Conservation (phyloP, 1,284 basidiomycete genomes). For the Anthracocystis walkeri region DNA sequence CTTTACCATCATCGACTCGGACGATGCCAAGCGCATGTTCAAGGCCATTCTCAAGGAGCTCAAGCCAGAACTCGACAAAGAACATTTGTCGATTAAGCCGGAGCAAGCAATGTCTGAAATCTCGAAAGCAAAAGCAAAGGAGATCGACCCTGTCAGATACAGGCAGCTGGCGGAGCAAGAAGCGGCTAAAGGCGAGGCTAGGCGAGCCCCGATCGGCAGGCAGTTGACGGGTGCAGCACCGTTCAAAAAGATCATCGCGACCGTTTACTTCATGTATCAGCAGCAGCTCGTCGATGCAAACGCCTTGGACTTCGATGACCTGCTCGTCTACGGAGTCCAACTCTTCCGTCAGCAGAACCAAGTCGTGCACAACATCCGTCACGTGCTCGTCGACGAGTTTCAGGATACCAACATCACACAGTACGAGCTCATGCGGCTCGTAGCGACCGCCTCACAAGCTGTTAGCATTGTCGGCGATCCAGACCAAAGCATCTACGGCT, state of each 20-base stretch:
- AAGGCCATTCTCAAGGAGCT: conserved; percentile 75
- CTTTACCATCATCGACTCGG: conserved; percentile 85
- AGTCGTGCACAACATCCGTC: conserved; percentile 77
- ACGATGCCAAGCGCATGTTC: conserved; percentile 82
- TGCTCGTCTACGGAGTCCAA: conserved; percentile 77
- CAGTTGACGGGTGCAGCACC: conserved; percentile 16
- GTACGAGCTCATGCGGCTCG: conserved; percentile 82
- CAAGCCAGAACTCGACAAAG: conserved; percentile 71
- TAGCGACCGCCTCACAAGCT: conserved; percentile 41
- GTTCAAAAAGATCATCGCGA: conserved; percentile 43
- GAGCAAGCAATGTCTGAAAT: conserved; percentile 76
- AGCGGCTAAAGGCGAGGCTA: conserved; percentile 26
- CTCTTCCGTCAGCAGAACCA: conserved; percentile 76
- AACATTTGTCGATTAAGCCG: conserved; percentile 76
- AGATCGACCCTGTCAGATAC: conserved; percentile 62
- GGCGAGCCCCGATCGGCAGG: conserved; percentile 19
- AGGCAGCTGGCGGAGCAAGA: conserved; percentile 28
- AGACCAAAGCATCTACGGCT: conserved; percentile 92
- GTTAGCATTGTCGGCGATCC: conserved; percentile 91
- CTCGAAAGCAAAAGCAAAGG: conserved; percentile 84
- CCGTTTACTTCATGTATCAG: conserved; percentile 80
- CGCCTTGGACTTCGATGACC: conserved; percentile 89
- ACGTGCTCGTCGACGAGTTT: conserved; percentile 90
- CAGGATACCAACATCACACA: conserved; percentile 90
- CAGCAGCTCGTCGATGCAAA: conserved; percentile 76